Evolutionary conservation across 225 moss, liverwort and hornwort genomes (phyloP).

Genomic region (Marchantia polymorpha): DNA sequence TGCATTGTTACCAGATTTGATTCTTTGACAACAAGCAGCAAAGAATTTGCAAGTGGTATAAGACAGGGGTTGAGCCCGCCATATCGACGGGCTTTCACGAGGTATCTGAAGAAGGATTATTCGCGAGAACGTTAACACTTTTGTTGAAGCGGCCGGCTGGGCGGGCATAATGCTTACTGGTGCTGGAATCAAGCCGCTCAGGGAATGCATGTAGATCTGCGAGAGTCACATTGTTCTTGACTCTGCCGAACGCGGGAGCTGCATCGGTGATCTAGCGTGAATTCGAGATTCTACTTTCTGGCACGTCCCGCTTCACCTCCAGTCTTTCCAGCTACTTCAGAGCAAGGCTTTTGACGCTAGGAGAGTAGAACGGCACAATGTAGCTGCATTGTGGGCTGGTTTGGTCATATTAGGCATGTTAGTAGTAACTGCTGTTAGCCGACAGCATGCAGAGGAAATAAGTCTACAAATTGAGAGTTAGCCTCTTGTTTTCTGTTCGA

Average conservation of each 20-base stretch:
- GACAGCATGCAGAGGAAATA: too few relatives aligned
- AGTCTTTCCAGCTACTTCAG: not conserved
- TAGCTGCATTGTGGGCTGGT: too few relatives aligned
- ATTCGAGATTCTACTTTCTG: not conserved
- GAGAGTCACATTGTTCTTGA: not conserved
- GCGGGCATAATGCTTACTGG: not conserved
- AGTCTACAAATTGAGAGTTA: too few relatives aligned
- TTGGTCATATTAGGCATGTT: too few relatives aligned
- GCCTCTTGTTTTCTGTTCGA: too few relatives aligned
- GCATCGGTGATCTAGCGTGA: not conserved
- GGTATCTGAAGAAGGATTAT: not conserved
- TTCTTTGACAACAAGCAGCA: not conserved
- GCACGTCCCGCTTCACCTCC: not conserved
- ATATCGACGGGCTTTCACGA: not conserved
- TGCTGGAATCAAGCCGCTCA: not conserved
- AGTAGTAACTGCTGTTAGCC: too few relatives aligned
- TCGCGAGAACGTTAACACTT: not conserved
- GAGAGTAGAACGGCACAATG: not conserved
- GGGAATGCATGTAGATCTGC: constrained; percentile 1
- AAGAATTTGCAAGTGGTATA: not conserved
- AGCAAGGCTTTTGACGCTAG: not conserved
- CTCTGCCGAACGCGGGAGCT: not conserved
- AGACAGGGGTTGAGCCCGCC: not conserved
- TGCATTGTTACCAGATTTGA: not conserved
- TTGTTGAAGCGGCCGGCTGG: not conserved